Percentiles rank a stretch among this genome's conserved stretches.
These are phyloP conservation scores for Eleusine coracana DNA, from an alignment of 176 grass and related monocot species.

Conservation along the genomic window DNA sequence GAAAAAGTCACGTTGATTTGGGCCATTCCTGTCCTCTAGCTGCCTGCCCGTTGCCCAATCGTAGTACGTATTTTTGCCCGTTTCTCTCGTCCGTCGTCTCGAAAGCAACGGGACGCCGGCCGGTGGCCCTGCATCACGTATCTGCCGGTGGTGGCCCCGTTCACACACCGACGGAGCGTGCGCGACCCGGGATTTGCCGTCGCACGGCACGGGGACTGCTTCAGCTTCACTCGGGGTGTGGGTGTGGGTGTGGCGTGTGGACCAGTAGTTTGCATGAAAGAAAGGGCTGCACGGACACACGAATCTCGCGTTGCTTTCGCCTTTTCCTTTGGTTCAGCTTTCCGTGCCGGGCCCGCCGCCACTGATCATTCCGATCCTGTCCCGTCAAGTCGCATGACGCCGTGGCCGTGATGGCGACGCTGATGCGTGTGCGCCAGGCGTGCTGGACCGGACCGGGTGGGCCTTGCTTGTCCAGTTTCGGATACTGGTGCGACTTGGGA, in stretches of 20 bases:
- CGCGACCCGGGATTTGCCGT: background rate
- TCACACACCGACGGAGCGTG: background rate
- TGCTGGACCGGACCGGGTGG: background rate
- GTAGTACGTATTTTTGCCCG: background rate
- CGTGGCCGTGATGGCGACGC: background rate
- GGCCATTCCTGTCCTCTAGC: too few relatives aligned
- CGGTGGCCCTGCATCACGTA: background rate
- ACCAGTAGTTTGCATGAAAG: background rate
- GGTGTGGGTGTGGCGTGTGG: background rate
- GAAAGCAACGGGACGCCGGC: background rate
- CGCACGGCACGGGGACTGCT: background rate
- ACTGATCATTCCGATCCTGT: conserved; percentile 14
- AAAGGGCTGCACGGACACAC: background rate
- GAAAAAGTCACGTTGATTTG: too few relatives aligned
- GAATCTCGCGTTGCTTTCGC: conserved; percentile 12
- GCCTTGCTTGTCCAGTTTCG: background rate
- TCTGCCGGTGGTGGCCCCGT: background rate
- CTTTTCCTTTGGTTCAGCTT: background rate
- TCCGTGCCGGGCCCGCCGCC: background rate
- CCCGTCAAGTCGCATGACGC: background rate
- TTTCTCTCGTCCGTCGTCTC: background rate
- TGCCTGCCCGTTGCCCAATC: too few relatives aligned
- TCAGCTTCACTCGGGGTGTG: too few relatives aligned
- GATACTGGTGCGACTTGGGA: background rate
- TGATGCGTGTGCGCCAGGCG: conserved; percentile 6